Base-by-base conservation (phyloP, 2,329 filamentous ascomycete genomes). In the Colletotrichum costaricense region DNA sequence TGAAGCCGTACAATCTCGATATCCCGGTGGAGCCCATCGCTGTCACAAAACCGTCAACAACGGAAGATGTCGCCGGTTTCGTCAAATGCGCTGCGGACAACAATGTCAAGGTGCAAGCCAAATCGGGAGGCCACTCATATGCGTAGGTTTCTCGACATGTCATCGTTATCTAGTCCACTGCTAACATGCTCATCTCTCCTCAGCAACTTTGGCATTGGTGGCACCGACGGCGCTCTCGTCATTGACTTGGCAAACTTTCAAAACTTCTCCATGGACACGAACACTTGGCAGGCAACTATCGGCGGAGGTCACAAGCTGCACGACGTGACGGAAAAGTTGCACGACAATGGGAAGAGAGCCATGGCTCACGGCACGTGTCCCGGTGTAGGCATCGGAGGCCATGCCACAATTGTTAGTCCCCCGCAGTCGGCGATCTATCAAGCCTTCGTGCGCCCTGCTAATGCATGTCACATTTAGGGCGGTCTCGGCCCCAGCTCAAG, bases 111-210 rank as follows among this genome's bases (percentile, higher is more conserved):
- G 89, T 93, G 0, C 90, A 92, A 77, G 88, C 91, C 26, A 89
- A 86, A 75, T 91, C 89, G 2, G 91, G 91, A 4, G 91, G 91
- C 0, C 91, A 93, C 77, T 92, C 90, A 0, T 93, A 91, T 75
- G 90, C 84, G 87, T 88, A 79, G 76, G 86, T 73, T 30, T 12
- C 24, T 14, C 6, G 42, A 56, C 16, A 52, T 24, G 12, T n/a
- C 9, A 54, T 33, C 14, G 49, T 52, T 42, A 4, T 7, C n/a
- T n/a, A 28, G 35, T 42, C 28, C n/a, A 35, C 16, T 6, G 22
- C 62, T 60, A 30, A 67, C 30, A 30, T 24, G 52, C 12, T 26
- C 24, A 16, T 5, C 8, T 9, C 16, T 3, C 6, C 8, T 22
- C 64, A 85, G 83, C 19, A 85, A 85, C 72, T 82, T 79, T 64